Conservation (phyloP, 2,329 filamentous ascomycete species). For the Fusarium palustre region DNA sequence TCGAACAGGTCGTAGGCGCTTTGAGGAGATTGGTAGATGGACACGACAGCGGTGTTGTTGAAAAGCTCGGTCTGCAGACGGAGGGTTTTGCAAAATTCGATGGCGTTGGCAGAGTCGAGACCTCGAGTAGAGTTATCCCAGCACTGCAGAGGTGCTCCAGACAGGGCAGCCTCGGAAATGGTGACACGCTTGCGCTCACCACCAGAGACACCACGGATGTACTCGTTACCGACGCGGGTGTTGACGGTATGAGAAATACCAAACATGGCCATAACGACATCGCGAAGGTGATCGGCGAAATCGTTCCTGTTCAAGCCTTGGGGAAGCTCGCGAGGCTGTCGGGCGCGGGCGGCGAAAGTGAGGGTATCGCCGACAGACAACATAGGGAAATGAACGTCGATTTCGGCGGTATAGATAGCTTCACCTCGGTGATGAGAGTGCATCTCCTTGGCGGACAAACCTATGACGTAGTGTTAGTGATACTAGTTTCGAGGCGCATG, state of each 20-base stretch:
- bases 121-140: slow-evolving; percentile 81
- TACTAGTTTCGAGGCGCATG: background rate
- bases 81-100: slow-evolving; percentile 79
- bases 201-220: slow-evolving; percentile 78
- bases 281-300: slow-evolving; percentile 72
- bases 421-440: slow-evolving; percentile 82
- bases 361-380: slow-evolving; percentile 83
- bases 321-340: slow-evolving; percentile 72
- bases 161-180: slow-evolving; percentile 71
- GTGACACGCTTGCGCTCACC: slow-evolving; percentile 78
- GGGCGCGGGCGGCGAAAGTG: slow-evolving; percentile 78
- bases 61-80: slow-evolving; percentile 75
- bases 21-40: slow-evolving; percentile 79
- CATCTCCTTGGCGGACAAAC: slow-evolving; percentile 79
- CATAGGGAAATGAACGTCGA: slow-evolving; percentile 84
- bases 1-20: slow-evolving; percentile 73
- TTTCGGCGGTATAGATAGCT: slow-evolving; percentile 87
- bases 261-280: slow-evolving; percentile 81
- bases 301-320: slow-evolving; percentile 65
- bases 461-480: slow-evolving; percentile 50
- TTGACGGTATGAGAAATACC: slow-evolving; percentile 79
- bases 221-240: slow-evolving; percentile 80
- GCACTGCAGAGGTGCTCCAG: slow-evolving; percentile 70
- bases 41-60: slow-evolving; percentile 73
- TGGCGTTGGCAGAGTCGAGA: slow-evolving; percentile 79